Conservation (phyloP, 371 early-diverging fungal species). For the Apophysomyces trapeziformis region DNA sequence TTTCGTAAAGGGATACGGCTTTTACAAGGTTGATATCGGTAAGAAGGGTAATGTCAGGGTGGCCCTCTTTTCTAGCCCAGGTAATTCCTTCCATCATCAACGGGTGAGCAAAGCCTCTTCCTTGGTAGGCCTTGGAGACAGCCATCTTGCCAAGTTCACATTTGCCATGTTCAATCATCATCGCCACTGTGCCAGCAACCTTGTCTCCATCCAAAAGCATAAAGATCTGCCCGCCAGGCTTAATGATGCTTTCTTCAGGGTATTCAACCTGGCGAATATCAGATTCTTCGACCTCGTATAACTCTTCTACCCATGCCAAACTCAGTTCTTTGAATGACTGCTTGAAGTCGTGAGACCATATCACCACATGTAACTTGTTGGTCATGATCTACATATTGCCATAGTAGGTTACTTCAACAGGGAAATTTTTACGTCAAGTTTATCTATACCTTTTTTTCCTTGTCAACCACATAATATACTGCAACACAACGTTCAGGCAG, state of each 20-base stretch:
- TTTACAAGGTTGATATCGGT: not conserved
- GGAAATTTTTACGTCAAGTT: too few species aligned
- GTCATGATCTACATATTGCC: not conserved
- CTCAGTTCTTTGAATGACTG: constrained; percentile 23
- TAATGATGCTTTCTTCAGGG: constrained; percentile 25
- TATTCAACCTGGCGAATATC: constrained; percentile 21
- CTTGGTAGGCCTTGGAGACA: constrained; percentile 20
- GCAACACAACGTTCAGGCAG: constrained; percentile 16
- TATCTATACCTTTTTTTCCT: not conserved
- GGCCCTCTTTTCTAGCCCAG: constrained; percentile 20
- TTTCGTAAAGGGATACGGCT: constrained; percentile 11
- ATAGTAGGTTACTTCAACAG: not conserved
- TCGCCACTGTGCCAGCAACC: constrained; percentile 25
- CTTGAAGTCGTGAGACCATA: constrained; percentile 21
- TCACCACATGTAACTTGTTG: constrained; percentile 15
- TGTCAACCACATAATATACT: constrained; percentile 22
- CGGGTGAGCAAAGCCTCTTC: constrained; percentile 28
- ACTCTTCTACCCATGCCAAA: constrained; percentile 19
- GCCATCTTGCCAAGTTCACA: constrained; percentile 30
- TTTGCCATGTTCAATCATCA: constrained; percentile 22
- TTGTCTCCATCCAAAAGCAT: constrained; percentile 11
- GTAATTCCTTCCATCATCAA: constrained; percentile 22
- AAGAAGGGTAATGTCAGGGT: constrained; percentile 17
- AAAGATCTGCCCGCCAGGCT: constrained; percentile 28
- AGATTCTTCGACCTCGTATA: constrained; percentile 19